Evolutionary conservation across 78 protist genomes (phyloP).

Genomic region (Dictyostelium purpureum): DNA sequence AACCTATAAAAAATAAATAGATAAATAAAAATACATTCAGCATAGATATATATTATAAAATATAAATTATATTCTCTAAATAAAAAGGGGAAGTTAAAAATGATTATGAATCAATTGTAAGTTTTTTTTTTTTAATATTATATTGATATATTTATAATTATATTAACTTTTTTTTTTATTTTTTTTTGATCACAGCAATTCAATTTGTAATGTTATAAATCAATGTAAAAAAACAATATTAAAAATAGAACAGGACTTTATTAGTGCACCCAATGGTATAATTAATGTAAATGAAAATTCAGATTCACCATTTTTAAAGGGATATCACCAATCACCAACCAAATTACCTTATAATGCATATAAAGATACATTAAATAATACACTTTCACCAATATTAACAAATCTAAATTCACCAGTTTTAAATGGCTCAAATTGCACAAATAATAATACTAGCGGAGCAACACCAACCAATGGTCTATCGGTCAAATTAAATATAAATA

Average conservation of each 20-base stretch:
- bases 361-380: not conserved
- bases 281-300: not conserved
- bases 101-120: conserved; percentile 3
- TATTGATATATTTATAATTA: not conserved
- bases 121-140: not conserved
- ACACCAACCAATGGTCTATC: not conserved
- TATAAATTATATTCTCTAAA: too few relatives aligned
- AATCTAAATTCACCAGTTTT: too few relatives aligned
- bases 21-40: not conserved
- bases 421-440: not conserved
- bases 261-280: not conserved
- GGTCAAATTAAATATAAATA: not conserved
- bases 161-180: not conserved
- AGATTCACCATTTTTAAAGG: not conserved
- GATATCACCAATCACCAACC: not conserved
- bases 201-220: conserved; percentile 25
- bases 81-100: too few relatives aligned
- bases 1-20: not conserved
- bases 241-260: conserved; percentile 55
- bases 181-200: not conserved
- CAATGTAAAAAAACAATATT: conserved; percentile 50
- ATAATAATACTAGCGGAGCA: not conserved
- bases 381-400: not conserved
- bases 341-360: conserved; percentile 1
- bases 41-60: not conserved